phyloP scores from a whole-genome alignment of 1,284 basidiomycete species.

The Ceratobasidium theobromae region DNA sequence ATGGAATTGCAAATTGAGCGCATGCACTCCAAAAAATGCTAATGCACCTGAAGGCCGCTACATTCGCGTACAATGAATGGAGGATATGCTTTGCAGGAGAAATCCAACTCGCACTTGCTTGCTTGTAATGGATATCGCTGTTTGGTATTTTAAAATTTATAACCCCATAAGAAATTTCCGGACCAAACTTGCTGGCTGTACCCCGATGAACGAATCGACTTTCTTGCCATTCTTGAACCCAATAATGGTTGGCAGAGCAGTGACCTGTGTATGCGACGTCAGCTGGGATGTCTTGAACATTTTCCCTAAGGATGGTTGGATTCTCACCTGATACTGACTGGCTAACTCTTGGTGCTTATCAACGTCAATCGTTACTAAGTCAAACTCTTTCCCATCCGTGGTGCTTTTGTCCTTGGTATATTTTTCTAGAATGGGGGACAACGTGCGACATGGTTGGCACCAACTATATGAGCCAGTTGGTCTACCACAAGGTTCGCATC shows the following conservation, averaged over 20 bases:
- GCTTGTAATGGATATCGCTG: neutral
- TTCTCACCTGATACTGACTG: constrained; percentile 52
- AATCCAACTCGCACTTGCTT: too few species aligned
- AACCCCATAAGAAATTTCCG: constrained; percentile 54
- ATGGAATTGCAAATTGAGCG: neutral
- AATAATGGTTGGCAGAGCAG: constrained; percentile 68
- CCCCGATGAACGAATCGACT: constrained; percentile 61
- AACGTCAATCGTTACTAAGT: constrained; percentile 68
- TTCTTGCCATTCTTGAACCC: constrained; percentile 64
- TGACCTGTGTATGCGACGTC: constrained; percentile 54
- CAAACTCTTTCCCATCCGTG: constrained; percentile 58
- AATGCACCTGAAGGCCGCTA: neutral
- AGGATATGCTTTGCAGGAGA: neutral
- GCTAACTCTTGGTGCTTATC: constrained; percentile 58
- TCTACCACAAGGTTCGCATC: neutral
- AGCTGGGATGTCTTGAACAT: too few species aligned
- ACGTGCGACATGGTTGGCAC: constrained; percentile 69
- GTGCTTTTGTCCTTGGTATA: constrained; percentile 49
- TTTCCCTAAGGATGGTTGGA: too few species aligned
- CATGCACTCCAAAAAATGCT: neutral
- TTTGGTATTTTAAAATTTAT: constrained; percentile 31
- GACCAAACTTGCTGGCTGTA: constrained; percentile 53
- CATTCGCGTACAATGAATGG: neutral
- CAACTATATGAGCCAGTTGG: constrained; percentile 51
- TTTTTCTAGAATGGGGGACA: constrained; percentile 64